Conservation (phyloP, 2,329 filamentous ascomycete species). For the Leptographium galeiforme region DNA sequence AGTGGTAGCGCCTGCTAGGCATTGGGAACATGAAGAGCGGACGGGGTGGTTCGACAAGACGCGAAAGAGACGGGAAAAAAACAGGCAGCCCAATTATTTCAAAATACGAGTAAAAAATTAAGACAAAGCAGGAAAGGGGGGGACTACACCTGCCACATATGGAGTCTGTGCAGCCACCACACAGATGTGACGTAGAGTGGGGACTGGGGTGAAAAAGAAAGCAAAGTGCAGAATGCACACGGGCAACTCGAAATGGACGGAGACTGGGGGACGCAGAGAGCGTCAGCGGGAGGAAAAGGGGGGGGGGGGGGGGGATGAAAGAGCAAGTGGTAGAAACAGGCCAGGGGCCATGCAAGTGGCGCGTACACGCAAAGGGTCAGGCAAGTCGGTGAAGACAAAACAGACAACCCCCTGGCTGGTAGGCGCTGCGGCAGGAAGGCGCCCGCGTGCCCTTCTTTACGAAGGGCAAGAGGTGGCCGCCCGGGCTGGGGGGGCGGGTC, state of each 20-base stretch:
- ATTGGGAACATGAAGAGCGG: not conserved
- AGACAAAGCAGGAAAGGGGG: not conserved
- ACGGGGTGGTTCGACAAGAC: not conserved
- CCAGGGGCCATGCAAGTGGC: not conserved
- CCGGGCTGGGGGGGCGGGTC: too few relatives aligned
- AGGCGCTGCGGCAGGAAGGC: not conserved
- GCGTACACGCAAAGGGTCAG: not conserved
- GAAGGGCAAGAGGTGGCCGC: too few relatives aligned
- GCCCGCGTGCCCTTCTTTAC: not conserved
- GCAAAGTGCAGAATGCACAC: not conserved
- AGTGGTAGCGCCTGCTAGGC: not conserved
- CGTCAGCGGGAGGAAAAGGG: not conserved
- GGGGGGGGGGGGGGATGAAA: not conserved
- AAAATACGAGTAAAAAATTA: not conserved
- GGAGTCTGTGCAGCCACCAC: not conserved
- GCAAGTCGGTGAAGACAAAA: not conserved
- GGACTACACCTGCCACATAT: not conserved
- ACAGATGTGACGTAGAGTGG: slow-evolving; percentile 1
- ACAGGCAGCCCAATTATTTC: not conserved
- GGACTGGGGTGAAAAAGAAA: not conserved
- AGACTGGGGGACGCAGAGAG: not conserved
- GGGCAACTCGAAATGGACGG: not conserved
- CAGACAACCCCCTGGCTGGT: not conserved
- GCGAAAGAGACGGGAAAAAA: not conserved
- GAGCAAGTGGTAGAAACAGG: not conserved